Evolutionary conservation across 495 filamentous ascomycete genomes (phyloP), one percentile per base, ranked within the genome.

Genomic region (Podospora didyma): DNA sequence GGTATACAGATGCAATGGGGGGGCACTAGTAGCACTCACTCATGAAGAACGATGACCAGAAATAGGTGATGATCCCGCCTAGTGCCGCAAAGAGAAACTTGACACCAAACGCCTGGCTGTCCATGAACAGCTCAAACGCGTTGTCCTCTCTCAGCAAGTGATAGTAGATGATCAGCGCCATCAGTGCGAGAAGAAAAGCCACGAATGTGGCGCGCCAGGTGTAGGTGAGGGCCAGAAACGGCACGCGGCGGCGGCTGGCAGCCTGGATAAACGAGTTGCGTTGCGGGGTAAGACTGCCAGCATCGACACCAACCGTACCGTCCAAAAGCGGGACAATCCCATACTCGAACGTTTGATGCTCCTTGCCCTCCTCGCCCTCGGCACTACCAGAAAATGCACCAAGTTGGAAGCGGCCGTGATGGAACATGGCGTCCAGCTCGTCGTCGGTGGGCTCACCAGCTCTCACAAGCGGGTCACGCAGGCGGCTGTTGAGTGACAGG

Each of bases 21-120:
- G 9, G 9, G n/a, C n/a, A n/a, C n/a, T n/a, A n/a, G n/a, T n/a
- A 62, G 58, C 26, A 31, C 26, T 31, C 22, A 65, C 70, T 59
- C 39, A 64, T 46, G 20, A 70, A 71, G 56, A 71, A 70, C 5
- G 63, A 61, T 0, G 64, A 58, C 72, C 74, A 78, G 23, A 60
- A 53, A 10, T 69, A 56, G n/a, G 63, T 51, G 47, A 70, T 53
- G 1, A 71, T 16, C 26, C 65, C 65, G 19, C 70, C 65, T 23
- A 66, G 31, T 2, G 53, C 55, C 12, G 62, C 62, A 34, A 73
- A 71, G 6, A 70, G 54, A 37, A 70, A 70, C 17, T 69, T 65
- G n/a, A 71, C 61, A 14, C 70, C 61, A 12, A 69, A 59, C 49
- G 62, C 60, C 41, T 63, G 64, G 10, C 63, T 68, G 51, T 48